phyloP scores from a whole-genome alignment of 169 alveolate species.

The Theileria orientalis region DNA sequence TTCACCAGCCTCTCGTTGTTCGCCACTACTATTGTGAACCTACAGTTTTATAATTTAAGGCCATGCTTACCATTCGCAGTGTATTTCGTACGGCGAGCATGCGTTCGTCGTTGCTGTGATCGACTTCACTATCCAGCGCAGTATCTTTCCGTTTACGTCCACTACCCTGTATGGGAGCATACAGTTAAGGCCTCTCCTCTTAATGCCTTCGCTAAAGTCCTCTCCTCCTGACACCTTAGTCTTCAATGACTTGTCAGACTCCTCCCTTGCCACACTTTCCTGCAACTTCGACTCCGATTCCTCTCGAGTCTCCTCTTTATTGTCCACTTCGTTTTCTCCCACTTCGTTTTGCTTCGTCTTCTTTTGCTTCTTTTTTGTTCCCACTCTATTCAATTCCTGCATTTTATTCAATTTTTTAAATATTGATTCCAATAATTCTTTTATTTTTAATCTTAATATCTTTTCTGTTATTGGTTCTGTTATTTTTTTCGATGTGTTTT shows the following conservation, averaged over 20 bases:
- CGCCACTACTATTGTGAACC: conserved; percentile 29
- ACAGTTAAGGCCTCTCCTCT: conserved; percentile 49
- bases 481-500: conserved; percentile 9
- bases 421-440: conserved; percentile 21
- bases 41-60: background rate
- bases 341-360: conserved; percentile 1
- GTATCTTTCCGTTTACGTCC: conserved; percentile 33
- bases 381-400: too few species aligned
- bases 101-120: conserved; percentile 51
- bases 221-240: conserved; percentile 2
- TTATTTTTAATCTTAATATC: background rate
- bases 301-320: background rate
- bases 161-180: conserved; percentile 24
- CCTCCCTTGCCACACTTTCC: background rate
- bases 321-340: background rate
- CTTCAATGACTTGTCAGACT: background rate
- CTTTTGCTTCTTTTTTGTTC: background rate
- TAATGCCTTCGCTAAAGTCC: background rate
- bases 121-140: conserved; percentile 60
- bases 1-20: conserved; percentile 37
- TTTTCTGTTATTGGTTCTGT: conserved; percentile 17
- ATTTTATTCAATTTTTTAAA: conserved; percentile 20
- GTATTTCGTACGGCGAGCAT: conserved; percentile 39
- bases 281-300: background rate
- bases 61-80: conserved; percentile 32